A percentile compares a stretch with the other conserved stretches of the same genome.
These are phyloP conservation scores for Fusarium transvaalense DNA, from an alignment of 2,329 filamentous ascomycete genomes.

Conservation along the genomic window DNA sequence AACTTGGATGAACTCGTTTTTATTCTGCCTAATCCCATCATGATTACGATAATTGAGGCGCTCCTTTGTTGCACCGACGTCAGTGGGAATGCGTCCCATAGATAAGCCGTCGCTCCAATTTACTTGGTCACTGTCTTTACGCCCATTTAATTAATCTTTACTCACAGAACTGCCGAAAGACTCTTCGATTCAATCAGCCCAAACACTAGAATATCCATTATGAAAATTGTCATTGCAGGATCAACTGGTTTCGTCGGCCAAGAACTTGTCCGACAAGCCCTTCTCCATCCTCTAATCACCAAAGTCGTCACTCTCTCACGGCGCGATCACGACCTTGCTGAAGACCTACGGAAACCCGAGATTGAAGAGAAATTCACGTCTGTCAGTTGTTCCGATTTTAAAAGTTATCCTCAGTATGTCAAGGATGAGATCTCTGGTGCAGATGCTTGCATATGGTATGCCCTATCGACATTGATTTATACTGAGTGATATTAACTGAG, in stretches of 20 bases:
- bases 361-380: constrained; percentile 56
- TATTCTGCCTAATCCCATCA: not conserved
- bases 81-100: not conserved
- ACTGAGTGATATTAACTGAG: not conserved
- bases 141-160: not conserved
- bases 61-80: not conserved
- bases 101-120: not conserved
- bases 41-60: not conserved
- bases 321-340: constrained; percentile 50
- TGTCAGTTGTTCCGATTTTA: constrained; percentile 57
- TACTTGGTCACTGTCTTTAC: not conserved
- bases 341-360: constrained; percentile 32
- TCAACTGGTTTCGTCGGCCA: constrained; percentile 58
- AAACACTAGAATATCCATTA: constrained; percentile 32
- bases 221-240: constrained; percentile 60
- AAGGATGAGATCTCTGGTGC: constrained; percentile 57
- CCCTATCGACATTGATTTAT: fast-evolving
- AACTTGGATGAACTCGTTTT: constrained; percentile 8
- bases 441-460: constrained; percentile 59
- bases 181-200: not conserved
- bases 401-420: constrained; percentile 55
- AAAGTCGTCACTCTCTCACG: constrained; percentile 59
- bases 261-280: constrained; percentile 59
- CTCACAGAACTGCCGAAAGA: not conserved
- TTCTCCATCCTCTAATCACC: constrained; percentile 53